Base-by-base conservation (phyloP, 352 stramenopile species). In the Pythium guiyangense region DNA sequence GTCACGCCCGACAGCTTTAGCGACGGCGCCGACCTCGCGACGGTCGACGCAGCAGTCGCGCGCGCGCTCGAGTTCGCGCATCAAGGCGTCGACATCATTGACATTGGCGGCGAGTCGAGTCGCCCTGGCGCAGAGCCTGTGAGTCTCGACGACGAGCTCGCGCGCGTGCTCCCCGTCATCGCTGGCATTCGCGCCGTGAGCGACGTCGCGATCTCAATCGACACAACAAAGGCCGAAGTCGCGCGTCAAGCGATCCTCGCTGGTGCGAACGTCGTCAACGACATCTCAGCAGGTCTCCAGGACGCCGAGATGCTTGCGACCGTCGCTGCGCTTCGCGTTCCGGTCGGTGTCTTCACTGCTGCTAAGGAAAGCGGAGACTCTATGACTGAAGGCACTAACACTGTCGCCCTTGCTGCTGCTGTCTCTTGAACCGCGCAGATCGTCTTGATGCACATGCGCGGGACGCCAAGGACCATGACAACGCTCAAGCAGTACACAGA, bases 1-100 rank as follows among this genome's bases (percentile, higher is more conserved):
- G 85, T 98, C n/a, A 99, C 97, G 18, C 97, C 97, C 11, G 97
- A 99, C 71, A 98, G 90, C 67, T 99, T 99, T 63, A 98, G 92
- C 73, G 81, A 87, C 40, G 64, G 71, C 3, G 70, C 66, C 3
- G 70, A 87, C 18, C 46, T 86, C 11, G 46, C 60, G 18, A 82
- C 67, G 1, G 63, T 64, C 9, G 69, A 88, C 25, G 43, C 58
- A 18, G 91, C 96, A 4, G 77, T 98, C 10, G 51, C 83, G 11
- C 85, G 86, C 22, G 94, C 94, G 1, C 59, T 97, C 12, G 66
- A 93, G 52, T 96, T 99, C 86, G 80, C 88, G 44, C 58, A 67
- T 10, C 63, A 96, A 48, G 96, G 97, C 8, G 96, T 97, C 6
- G 78, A 91, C 48, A 96, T 99, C 50, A 81, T 99, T 40, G 97